A percentile compares a stretch with the other conserved stretches of the same genome.
Conservation (phyloP, 1,284 basidiomycete species). For the Farysia itapuensis region DNA sequence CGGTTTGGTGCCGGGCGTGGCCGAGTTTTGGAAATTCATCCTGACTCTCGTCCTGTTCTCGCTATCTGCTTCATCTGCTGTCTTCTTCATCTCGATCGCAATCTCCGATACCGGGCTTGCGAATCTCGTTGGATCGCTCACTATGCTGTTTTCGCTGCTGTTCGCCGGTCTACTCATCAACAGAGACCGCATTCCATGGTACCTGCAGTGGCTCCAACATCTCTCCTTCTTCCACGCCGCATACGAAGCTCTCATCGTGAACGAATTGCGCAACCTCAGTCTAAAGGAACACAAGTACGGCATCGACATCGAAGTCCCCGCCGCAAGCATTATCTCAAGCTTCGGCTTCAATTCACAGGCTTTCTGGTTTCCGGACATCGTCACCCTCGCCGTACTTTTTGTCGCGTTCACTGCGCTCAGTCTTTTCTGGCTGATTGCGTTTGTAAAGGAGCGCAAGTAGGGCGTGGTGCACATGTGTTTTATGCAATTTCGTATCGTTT, state of each 20-base stretch:
- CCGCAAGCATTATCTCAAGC: conserved; percentile 33
- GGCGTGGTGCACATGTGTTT: background rate
- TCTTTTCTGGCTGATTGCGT: conserved; percentile 28
- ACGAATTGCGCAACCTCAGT: conserved; percentile 89
- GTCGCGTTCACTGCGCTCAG: conserved; percentile 15
- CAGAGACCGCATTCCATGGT: conserved; percentile 75
- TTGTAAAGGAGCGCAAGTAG: conserved; percentile 41
- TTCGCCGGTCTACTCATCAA: conserved; percentile 96
- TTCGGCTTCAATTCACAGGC: conserved; percentile 48
- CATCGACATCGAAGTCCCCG: conserved; percentile 47
- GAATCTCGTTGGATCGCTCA: conserved; percentile 85
- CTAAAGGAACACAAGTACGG: conserved; percentile 69
- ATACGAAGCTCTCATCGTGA: conserved; percentile 91
- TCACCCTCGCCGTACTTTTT: conserved; percentile 21
- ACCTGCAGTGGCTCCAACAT: conserved; percentile 81
- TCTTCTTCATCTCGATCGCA: conserved; percentile 84
- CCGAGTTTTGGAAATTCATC: conserved; percentile 96
- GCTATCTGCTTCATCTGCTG: conserved; percentile 84
- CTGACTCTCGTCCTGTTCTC: conserved; percentile 83
- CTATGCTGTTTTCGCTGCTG: conserved; percentile 90
- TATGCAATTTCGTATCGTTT: background rate
- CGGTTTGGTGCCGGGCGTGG: conserved; percentile 84
- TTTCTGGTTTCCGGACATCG: conserved; percentile 44
- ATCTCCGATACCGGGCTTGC: conserved; percentile 83
- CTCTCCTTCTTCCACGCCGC: conserved; percentile 98